Conservation (phyloP, 352 stramenopile genomes). For the Pythium plurisporium region DNA sequence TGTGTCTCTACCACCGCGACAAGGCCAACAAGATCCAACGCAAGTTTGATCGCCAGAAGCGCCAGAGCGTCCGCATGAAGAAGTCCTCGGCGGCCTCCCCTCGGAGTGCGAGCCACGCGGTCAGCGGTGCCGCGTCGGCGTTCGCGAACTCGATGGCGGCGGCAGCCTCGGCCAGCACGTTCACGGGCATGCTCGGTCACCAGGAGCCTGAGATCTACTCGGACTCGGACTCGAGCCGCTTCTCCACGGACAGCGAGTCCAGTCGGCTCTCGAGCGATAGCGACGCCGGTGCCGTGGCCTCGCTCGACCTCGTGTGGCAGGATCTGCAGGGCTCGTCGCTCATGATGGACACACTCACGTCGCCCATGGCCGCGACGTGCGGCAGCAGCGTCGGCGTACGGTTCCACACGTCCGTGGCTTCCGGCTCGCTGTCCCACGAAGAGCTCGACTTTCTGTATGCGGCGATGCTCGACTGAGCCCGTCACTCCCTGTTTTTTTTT, state of each 20-base stretch:
- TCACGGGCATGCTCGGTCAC: slow-evolving; percentile 23
- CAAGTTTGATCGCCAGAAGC: slow-evolving; percentile 88
- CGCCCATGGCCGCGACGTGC: not conserved
- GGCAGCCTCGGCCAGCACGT: slow-evolving; percentile 9
- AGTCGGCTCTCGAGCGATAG: slow-evolving; percentile 48
- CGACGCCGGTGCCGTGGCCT: slow-evolving; percentile 32
- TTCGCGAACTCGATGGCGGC: slow-evolving; percentile 18
- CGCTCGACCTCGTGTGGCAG: slow-evolving; percentile 51
- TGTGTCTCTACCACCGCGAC: slow-evolving; percentile 85
- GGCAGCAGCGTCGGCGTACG: slow-evolving; percentile 11
- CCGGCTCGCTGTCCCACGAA: slow-evolving; percentile 56
- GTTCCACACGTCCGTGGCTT: slow-evolving; percentile 23
- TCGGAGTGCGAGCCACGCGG: not conserved
- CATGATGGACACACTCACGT: not conserved
- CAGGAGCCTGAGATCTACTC: slow-evolving; percentile 60
- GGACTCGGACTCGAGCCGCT: slow-evolving; percentile 60
- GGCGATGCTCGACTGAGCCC: slow-evolving; percentile 62
- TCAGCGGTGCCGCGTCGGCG: slow-evolving; percentile 6
- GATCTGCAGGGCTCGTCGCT: slow-evolving; percentile 36
- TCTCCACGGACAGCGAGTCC: slow-evolving; percentile 52
- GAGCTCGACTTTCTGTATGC: slow-evolving; percentile 86
- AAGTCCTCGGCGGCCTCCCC: slow-evolving; percentile 25
- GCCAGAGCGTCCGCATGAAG: slow-evolving; percentile 55
- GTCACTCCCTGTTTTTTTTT: not conserved
- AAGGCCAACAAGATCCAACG: slow-evolving; percentile 89